Evolutionary conservation across 78 protist genomes (phyloP), one percentile per base, ranked within the genome.

Genomic region (Acrasis kona): DNA sequence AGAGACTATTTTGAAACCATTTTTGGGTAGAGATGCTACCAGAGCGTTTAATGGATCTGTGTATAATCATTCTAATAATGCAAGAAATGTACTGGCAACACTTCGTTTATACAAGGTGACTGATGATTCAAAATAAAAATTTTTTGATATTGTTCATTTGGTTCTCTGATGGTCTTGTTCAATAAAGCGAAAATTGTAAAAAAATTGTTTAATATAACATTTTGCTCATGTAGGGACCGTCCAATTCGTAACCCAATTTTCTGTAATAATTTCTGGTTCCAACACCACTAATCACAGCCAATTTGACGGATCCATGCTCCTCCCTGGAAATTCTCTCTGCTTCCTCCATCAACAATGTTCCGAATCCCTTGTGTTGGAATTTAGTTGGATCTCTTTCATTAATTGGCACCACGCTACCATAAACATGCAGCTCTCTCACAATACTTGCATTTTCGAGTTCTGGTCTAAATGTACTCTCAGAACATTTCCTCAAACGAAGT

Each of bases 351-450:
- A 96, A 78, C 36, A 92, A 66, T 12, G 89, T 83, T 2, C 99
- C 99, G 30, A 77, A 89, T 28, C 98, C 98, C 71, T 85, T 85
- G 68, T 94, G 98, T 78, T 94, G 97, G 65, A 86, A 84, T 66
- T 80, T 70, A 4, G 36, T 29, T 41, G 87, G 81, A 34, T 83
- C 92, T 27, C 92, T 58, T 29, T n/a, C 64, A 31, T 89, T 83
- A 37, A 93, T 82, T 3, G 96, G 81, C n/a, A 89, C 92, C 0
- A 81, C 92, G 28, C 71, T 30, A 58, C 98, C 98, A 36, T 88
- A 90, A 34, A 96, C 99, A 40, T 96, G 99, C 65, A 96, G 87
- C 80, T 96, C 99, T 35, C 99, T 90, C 10, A 96, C 94, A 6
- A 94, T 78, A n/a, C 96, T 87, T 30, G 35, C n/a, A 35, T 38